Evolutionary conservation across 2,329 filamentous ascomycete species (phyloP).

Genomic region (Pyrenochaeta sp.): DNA sequence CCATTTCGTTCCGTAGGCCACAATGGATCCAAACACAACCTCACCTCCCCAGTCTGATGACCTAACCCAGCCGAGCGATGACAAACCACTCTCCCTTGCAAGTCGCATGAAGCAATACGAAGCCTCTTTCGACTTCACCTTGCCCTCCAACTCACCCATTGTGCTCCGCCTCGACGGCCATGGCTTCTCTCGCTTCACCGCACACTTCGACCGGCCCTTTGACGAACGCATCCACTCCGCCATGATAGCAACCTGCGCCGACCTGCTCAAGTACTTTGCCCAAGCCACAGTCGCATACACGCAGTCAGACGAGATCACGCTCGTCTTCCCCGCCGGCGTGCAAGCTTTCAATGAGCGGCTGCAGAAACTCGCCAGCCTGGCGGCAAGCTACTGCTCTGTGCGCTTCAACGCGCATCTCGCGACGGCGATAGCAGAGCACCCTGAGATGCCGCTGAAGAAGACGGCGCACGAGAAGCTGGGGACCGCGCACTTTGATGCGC

Average conservation of each 20-base stretch:
- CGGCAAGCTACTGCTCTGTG: constrained; percentile 37
- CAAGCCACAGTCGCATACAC: constrained; percentile 41
- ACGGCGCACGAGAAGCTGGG: constrained; percentile 20
- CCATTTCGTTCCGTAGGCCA: too few relatives aligned
- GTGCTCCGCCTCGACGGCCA: constrained; percentile 42
- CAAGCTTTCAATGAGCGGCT: constrained; percentile 37
- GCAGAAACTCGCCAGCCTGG: constrained; percentile 39
- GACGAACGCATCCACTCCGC: constrained; percentile 42
- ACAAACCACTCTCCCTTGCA: constrained; percentile 24
- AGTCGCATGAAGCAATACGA: constrained; percentile 45
- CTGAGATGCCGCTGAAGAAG: constrained; percentile 27
- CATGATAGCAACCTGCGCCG: constrained; percentile 34
- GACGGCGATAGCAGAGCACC: constrained; percentile 12
- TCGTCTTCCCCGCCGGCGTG: constrained; percentile 38
- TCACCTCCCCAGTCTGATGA: not conserved
- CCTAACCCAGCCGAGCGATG: not conserved
- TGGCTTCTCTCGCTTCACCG: constrained; percentile 39
- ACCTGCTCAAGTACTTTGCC: constrained; percentile 36
- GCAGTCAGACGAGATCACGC: constrained; percentile 44
- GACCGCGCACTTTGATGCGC: constrained; percentile 38
- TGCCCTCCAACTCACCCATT: constrained; percentile 26
- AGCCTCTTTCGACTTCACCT: constrained; percentile 28
- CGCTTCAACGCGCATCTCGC: constrained; percentile 34
- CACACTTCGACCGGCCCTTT: constrained; percentile 36
- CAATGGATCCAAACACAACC: not conserved